A percentile compares a stretch with the other conserved stretches of the same genome.
Conservation (phyloP, 371 early-diverging fungal genomes). For the Fennellomyces sp. region DNA sequence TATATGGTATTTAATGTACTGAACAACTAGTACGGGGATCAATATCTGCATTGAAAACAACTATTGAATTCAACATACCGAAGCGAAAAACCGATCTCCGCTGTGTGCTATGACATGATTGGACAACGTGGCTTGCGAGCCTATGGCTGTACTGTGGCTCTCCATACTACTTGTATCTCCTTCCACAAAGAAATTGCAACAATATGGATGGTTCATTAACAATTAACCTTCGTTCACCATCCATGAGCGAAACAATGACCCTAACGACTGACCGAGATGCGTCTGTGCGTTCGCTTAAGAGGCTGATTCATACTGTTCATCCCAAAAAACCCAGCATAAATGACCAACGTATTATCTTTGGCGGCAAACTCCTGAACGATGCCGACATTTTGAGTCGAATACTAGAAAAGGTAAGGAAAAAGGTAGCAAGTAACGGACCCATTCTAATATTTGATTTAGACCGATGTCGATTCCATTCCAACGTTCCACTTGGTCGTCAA, state of each 20-base stretch:
- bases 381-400: constrained; percentile 22
- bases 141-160: not conserved
- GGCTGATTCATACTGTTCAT: constrained; percentile 31
- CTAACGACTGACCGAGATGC: constrained; percentile 19
- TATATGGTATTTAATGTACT: no score
- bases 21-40: no score
- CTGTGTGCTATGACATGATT: no score
- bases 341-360: constrained; percentile 47
- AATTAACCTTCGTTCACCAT: constrained; percentile 45
- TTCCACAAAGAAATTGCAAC: not conserved
- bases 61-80: no score
- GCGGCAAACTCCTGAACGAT: constrained; percentile 41
- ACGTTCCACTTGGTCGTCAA: constrained; percentile 54
- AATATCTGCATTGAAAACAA: no score
- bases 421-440: not conserved
- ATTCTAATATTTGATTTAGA: constrained; percentile 7
- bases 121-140: no score
- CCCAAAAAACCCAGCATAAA: constrained; percentile 34
- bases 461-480: constrained; percentile 21
- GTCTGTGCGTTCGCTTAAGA: constrained; percentile 31
- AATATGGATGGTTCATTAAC: constrained; percentile 6
- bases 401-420: constrained; percentile 30
- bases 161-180: not conserved
- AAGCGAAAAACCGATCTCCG: no score
- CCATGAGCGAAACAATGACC: constrained; percentile 37